Evolutionary conservation across 306 rosid genomes (phyloP), one percentile per base, ranked within the genome.

Genomic region (Vigna angularis): DNA sequence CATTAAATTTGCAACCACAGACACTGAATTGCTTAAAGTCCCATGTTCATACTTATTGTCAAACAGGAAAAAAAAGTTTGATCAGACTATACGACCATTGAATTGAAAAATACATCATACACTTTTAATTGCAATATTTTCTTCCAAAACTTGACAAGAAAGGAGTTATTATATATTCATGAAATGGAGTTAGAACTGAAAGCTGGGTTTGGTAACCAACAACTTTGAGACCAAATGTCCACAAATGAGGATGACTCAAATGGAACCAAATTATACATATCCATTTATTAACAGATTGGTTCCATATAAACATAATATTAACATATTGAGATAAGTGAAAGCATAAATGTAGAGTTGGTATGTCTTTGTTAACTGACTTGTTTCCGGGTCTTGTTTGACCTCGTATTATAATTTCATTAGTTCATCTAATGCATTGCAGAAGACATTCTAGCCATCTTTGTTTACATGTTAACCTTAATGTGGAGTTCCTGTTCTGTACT

Each of bases 1-100:
- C 70, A 66, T 73, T 78, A 66, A 51, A 73, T 42, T 14, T 36
- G 66, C 79, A 56, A 83, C 72, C 63, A 75, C 61, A 24, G 61
- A 67, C 65, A 68, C 72, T 4, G 17, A 66, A 57, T 47, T 68
- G 28, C 80, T 75, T 40, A 4, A 68, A 70, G 77, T 75, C 77
- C 34, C 24, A 59, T 28, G 14, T 69, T 70, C 77, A 24, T 62
- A 15, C 66, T 24, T 13, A 24, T n/a, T 48, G 66, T 68, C 77
- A 59, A 75, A 71, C 66, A 20, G 47, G 77, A 38, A 50, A 20
- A 78, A 30, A 36, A 65, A 1, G 47, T 10, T 53, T 38, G 38
- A 44, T 73, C 51, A 30, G 51, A 72, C 61, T 56, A 26, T n/a
- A 4, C 3, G 45, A 49, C 56, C 22, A 51, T 13, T 52, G 62